A percentile compares a stretch with the other conserved stretches of the same genome.
These are phyloP conservation scores for Phytophthora quininea DNA, from an alignment of 352 stramenopile species.

Conservation along the genomic window DNA sequence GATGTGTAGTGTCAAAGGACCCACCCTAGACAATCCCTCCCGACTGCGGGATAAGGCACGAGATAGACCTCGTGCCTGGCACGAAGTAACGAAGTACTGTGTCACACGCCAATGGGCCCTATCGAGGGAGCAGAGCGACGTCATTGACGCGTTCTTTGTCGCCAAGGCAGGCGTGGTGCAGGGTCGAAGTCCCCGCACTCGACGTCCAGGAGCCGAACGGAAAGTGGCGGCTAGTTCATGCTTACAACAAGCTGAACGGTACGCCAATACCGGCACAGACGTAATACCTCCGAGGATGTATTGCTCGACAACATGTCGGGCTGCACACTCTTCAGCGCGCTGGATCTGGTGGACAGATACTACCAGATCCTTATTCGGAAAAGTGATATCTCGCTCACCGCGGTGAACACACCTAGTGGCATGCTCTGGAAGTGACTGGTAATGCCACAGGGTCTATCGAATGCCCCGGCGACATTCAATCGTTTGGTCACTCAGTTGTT, in stretches of 20 bases:
- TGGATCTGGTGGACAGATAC: slow-evolving; percentile 15
- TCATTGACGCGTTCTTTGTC: slow-evolving; percentile 27
- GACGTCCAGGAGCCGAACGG: background rate
- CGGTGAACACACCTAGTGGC: slow-evolving; percentile 28
- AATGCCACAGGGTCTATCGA: slow-evolving; percentile 21
- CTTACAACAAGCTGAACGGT: slow-evolving; percentile 10
- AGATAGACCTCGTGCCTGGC: slow-evolving; percentile 13
- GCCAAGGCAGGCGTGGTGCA: slow-evolving; percentile 2
- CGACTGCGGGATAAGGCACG: slow-evolving; percentile 19
- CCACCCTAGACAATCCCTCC: slow-evolving; percentile 3
- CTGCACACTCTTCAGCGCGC: slow-evolving; percentile 5
- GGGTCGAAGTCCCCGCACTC: slow-evolving; percentile 7
- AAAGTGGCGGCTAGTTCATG: background rate
- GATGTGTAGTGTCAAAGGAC: slow-evolving; percentile 15
- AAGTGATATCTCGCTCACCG: slow-evolving; percentile 29
- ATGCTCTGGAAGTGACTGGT: slow-evolving; percentile 44
- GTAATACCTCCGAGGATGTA: slow-evolving; percentile 35
- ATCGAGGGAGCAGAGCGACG: slow-evolving; percentile 13
- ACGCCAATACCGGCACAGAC: slow-evolving; percentile 30
- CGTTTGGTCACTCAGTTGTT: background rate
- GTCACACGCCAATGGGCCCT: slow-evolving; percentile 10
- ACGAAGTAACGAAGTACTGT: slow-evolving; percentile 16
- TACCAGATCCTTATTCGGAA: slow-evolving; percentile 21
- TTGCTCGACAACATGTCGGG: slow-evolving; percentile 29
- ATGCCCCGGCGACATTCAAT: background rate